These are phyloP conservation scores for Microcyclospora pomicola DNA, from an alignment of 2,329 filamentous ascomycete genomes.

Conservation along the genomic window DNA sequence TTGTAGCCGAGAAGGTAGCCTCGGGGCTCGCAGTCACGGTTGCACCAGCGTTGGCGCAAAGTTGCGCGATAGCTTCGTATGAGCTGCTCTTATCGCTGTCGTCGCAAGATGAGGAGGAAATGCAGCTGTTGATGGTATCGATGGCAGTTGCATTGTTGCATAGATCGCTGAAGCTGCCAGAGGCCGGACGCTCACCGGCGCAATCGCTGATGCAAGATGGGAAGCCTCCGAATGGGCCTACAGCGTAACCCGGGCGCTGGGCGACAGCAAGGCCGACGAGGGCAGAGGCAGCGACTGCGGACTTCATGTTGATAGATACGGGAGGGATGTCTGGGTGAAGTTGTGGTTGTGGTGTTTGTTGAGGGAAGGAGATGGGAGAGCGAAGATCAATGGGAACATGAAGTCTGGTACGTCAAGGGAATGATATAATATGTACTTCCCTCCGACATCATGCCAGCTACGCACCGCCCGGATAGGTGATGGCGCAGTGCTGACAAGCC, in stretches of 20 bases:
- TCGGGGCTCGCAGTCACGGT: constrained; percentile 13
- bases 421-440: no score
- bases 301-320: constrained; percentile 1
- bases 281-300: background rate
- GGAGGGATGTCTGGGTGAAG: no score
- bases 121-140: constrained; percentile 12
- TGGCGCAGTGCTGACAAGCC: no score
- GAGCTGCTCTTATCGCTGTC: constrained; percentile 12
- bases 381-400: constrained; percentile 1
- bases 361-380: background rate
- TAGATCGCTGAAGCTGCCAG: constrained; percentile 6
- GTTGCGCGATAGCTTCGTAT: constrained; percentile 15
- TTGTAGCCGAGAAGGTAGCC: constrained; percentile 14
- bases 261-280: constrained; percentile 2
- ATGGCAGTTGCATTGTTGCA: constrained; percentile 11
- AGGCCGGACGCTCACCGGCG: constrained; percentile 4
- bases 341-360: constrained; percentile 1
- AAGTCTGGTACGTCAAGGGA: background rate
- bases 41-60: constrained; percentile 16
- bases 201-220: constrained; percentile 8
- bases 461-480: no score
- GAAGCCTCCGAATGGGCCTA: constrained; percentile 6
- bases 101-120: constrained; percentile 11
- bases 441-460: no score
- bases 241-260: background rate